Base-by-base conservation (phyloP, 2,329 filamentous ascomycete species). In the Ascochyta viciae-villosae region DNA sequence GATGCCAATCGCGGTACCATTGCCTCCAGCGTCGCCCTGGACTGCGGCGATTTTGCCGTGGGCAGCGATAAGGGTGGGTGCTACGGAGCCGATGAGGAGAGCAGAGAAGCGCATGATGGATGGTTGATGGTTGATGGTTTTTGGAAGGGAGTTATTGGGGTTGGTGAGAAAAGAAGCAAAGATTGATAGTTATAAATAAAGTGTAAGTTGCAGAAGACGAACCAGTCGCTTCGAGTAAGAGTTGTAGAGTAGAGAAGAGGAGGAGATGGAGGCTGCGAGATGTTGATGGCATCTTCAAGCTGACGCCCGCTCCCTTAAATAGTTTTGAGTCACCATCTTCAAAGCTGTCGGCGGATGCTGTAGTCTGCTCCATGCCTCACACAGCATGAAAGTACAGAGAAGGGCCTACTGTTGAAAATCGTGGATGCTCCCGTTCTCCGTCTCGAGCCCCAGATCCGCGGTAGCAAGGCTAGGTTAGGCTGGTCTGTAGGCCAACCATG, bases 1-100 rank as follows among this genome's bases (percentile, higher is more conserved):
- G 56, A 80, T 80, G 22, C 70, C 78, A 3, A 80, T 68, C n/a
- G 73, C 78, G 1, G 78, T 80, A 22, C 72, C 73, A 63, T 80
- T 80, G 59, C 77, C 77, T 31, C 77, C 77, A 1, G 66, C 66
- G 54, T 78, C 71, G 38, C 76, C 76, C 7, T 56, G 37, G 2
- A 63, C 57, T 22, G 38, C 46, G 7, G 50, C 44, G n/a, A 63
- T 44, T 37, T 61, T 60, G 19, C 62, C 62, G 16, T 64, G 57
- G 22, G 62, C 60, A 12, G 52, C 26, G 43, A 55, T 51, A 42
- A 61, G 41, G 19, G 60, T 34, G 23, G 54, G 44, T 1, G 54
- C 45, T 13, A 53, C 29, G 8, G 52, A 48, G 35, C 26, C n/a
- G 33, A 51, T 29, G 45, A 62, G 39, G 39, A 53, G 29, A 16